These are phyloP conservation scores for Zizania palustris DNA, from an alignment of 202 grass and related monocot species.

Conservation along the genomic window DNA sequence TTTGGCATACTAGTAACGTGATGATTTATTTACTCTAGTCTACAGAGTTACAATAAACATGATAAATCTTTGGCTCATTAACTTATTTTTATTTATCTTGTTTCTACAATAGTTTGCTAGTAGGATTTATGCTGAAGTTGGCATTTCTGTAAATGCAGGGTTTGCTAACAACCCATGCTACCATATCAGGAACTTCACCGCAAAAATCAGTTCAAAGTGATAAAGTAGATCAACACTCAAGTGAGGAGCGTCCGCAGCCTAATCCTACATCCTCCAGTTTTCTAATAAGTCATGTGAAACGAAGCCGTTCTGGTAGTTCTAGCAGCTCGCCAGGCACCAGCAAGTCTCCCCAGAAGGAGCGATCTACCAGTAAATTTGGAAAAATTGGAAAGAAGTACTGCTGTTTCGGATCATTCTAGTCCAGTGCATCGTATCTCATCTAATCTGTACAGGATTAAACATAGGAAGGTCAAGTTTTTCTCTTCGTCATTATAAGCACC, in stretches of 20 bases:
- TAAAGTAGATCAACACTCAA: slow-evolving; percentile 7
- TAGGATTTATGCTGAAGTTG: slow-evolving; percentile 10
- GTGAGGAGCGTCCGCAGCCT: not conserved
- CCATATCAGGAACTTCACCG: not conserved
- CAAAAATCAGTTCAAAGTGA: slow-evolving; percentile 20
- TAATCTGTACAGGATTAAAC: slow-evolving; percentile 35
- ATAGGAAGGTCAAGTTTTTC: not conserved
- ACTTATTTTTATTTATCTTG: not conserved
- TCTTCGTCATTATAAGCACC: not conserved
- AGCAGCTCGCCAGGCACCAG: slow-evolving; percentile 28
- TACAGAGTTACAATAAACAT: not conserved
- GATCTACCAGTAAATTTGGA: slow-evolving; percentile 39
- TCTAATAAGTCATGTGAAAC: slow-evolving; percentile 23
- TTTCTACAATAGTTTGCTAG: slow-evolving; percentile 15
- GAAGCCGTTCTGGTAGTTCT: slow-evolving; percentile 18
- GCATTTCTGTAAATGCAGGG: slow-evolving; percentile 25
- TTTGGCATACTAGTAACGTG: not conserved
- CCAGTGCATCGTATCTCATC: slow-evolving; percentile 2
- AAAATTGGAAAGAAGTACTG: slow-evolving; percentile 56
- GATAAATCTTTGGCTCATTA: not conserved
- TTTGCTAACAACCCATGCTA: slow-evolving; percentile 23
- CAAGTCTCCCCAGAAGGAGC: slow-evolving; percentile 13
- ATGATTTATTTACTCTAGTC: not conserved
- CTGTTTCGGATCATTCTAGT: slow-evolving; percentile 50
- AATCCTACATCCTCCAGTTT: slow-evolving; percentile 20